Evolutionary conservation across 306 rosid genomes (phyloP).

Genomic region (Cajanus cajan): DNA sequence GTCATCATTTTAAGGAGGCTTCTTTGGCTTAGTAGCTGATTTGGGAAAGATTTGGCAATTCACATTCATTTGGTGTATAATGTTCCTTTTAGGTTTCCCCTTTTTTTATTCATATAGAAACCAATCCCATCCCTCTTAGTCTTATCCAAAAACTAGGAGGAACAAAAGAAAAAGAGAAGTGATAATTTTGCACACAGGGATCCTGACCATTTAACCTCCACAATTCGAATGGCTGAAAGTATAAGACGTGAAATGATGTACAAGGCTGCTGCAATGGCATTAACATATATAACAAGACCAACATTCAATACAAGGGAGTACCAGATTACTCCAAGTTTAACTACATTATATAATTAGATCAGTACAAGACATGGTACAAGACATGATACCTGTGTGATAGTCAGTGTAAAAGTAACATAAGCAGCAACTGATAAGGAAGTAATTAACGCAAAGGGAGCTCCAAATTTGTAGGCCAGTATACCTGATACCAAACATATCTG

Average conservation of each 20-base stretch:
- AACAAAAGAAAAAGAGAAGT: neutral
- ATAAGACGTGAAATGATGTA: slow-evolving; percentile 13
- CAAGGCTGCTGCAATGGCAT: neutral
- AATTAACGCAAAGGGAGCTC: slow-evolving; percentile 95
- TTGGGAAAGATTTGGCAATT: neutral
- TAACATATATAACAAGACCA: slow-evolving; percentile 13
- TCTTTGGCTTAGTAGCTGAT: neutral
- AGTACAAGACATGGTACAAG: slow-evolving; percentile 25
- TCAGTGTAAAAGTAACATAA: slow-evolving; percentile 72
- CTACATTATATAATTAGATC: slow-evolving; percentile 8
- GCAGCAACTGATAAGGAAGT: slow-evolving; percentile 96
- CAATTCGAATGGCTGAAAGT: neutral
- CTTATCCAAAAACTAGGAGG: neutral
- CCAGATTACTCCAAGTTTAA: slow-evolving; percentile 9
- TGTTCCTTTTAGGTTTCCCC: neutral
- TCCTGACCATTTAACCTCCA: neutral
- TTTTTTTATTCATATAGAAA: neutral
- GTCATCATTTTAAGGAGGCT: neutral
- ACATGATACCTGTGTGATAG: slow-evolving; percentile 79
- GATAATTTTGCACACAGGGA: neutral
- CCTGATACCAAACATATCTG: slow-evolving; percentile 99
- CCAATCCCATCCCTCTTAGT: slow-evolving; percentile 1
- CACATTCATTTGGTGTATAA: neutral
- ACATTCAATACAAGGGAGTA: slow-evolving; percentile 1
- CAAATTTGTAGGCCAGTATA: slow-evolving; percentile 93